Conservation (phyloP, 805 yeast genomes). For the Metschnikowia similis region DNA sequence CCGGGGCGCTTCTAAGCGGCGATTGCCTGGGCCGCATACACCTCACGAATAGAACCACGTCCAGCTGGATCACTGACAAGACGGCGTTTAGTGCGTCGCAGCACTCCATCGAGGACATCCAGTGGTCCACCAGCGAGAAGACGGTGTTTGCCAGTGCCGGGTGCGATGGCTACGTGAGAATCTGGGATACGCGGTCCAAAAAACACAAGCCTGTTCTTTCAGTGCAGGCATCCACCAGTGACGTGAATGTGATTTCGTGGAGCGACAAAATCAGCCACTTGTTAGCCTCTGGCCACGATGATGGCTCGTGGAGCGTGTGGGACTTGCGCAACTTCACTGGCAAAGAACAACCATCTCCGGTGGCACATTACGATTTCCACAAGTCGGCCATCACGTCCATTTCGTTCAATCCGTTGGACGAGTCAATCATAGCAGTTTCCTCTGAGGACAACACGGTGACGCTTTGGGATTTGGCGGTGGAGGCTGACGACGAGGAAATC, state of each 20-base stretch:
- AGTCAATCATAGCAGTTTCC: slow-evolving; percentile 91
- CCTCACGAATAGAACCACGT: slow-evolving; percentile 70
- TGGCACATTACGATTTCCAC: slow-evolving; percentile 94
- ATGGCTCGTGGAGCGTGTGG: slow-evolving; percentile 98
- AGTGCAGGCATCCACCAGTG: slow-evolving; percentile 72
- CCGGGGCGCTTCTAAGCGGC: slow-evolving; percentile 84
- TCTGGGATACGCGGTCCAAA: slow-evolving; percentile 96
- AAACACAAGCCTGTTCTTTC: slow-evolving; percentile 88
- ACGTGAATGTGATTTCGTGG: slow-evolving; percentile 96
- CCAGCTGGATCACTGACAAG: slow-evolving; percentile 82
- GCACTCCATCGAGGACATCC: slow-evolving; percentile 90
- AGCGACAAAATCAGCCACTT: slow-evolving; percentile 80
- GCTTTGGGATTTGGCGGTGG: slow-evolving; percentile 96
- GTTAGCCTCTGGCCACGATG: slow-evolving; percentile 94
- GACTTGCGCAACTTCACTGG: slow-evolving; percentile 79
- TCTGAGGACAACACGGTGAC: slow-evolving; percentile 97
- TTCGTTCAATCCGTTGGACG: slow-evolving; percentile 92
- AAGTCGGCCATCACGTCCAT: slow-evolving; percentile 89
- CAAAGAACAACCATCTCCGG: slow-evolving; percentile 61
- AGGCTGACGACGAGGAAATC: slow-evolving; percentile 95
- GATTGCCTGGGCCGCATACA: slow-evolving; percentile 82
- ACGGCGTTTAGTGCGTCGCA: slow-evolving; percentile 68
- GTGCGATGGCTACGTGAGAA: slow-evolving; percentile 82
- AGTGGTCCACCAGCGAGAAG: slow-evolving; percentile 89
- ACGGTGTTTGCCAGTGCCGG: slow-evolving; percentile 97